Evolutionary conservation across 768 basidiomycete species (phyloP).

Genomic region (Serendipita sp.): DNA sequence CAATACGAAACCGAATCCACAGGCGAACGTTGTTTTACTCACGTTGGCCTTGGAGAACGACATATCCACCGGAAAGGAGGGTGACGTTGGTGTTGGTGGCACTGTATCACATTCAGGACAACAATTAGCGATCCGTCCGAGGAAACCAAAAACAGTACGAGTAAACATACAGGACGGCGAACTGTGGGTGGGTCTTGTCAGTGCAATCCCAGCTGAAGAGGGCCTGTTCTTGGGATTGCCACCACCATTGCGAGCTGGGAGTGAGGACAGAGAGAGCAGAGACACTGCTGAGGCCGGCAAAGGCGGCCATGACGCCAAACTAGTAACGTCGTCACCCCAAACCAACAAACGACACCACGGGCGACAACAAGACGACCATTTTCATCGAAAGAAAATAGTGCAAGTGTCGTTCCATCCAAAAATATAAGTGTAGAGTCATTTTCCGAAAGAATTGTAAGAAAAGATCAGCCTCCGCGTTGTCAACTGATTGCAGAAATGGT

Average conservation of each 20-base stretch:
- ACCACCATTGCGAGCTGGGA: neutral
- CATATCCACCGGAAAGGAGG: neutral
- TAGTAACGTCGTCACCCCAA: neutral
- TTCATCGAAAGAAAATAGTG: too few relatives aligned
- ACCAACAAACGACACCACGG: too few relatives aligned
- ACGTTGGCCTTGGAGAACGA: neutral
- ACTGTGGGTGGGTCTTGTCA: neutral
- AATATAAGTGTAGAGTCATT: too few relatives aligned
- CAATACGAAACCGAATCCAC: neutral
- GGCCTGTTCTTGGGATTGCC: neutral
- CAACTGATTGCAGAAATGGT: too few relatives aligned
- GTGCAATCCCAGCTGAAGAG: constrained; percentile 3
- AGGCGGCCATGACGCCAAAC: neutral
- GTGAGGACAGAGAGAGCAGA: neutral
- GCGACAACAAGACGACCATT: too few relatives aligned
- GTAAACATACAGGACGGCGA: neutral
- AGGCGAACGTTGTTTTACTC: neutral
- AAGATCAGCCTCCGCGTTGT: too few relatives aligned
- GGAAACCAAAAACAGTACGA: neutral
- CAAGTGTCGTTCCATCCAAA: too few relatives aligned
- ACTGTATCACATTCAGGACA: neutral
- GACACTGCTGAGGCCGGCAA: neutral
- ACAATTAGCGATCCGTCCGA: too few relatives aligned
- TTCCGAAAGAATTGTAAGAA: too few relatives aligned
- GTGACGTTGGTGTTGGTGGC: neutral